Base-by-base conservation (phyloP, 768 basidiomycete genomes). In the Psilocybe tampanensis region DNA sequence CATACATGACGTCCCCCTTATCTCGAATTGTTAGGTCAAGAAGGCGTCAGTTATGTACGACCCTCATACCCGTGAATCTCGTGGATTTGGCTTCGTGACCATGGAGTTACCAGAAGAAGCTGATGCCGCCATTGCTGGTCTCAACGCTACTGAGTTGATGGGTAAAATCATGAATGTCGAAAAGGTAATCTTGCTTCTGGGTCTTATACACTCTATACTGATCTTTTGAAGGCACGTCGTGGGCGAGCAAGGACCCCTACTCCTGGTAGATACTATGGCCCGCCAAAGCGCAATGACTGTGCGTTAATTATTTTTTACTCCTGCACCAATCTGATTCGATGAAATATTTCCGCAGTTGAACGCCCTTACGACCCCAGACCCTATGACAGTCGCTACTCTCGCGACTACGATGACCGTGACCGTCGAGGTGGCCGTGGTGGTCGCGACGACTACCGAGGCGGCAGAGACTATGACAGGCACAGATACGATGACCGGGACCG, bases 261-360 rank as follows among this genome's bases (percentile, higher is more conserved):
- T 6, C 96, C 96, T 2, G 96, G 96, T 23, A 78, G 90, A 52
- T 99, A 99, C 82, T 93, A 92, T 60, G 95, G 94, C 0, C 93
- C 94, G 45, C 92, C 94, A 43, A 94, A 95, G 76, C 82, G 91
- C 36, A 74, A 77, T 57, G 87, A 89, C 59, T 71, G 88, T 88
- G 64, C 56, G 82, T n/a, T 72, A 33, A 63, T 55, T 23, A 59
- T 36, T 50, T 47, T 21, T 1, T 21, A n/a, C 8, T 42, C 39
- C 18, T 51, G 39, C 22, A 43, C 23, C 47, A 21, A 29, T 55
- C 45, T 52, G 47, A 47, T 33, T 47, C 51, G 47, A n/a, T 56
- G 22, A 65, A 17, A 61, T 53, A 22, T 49, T 19, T 59, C 51
- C 54, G 49, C 57, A 87, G 93, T 83, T 61, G 92, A 94, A 68